These are phyloP conservation scores for Komagataella pseudopastoris DNA, from an alignment of 805 yeast species.

Conservation along the genomic window DNA sequence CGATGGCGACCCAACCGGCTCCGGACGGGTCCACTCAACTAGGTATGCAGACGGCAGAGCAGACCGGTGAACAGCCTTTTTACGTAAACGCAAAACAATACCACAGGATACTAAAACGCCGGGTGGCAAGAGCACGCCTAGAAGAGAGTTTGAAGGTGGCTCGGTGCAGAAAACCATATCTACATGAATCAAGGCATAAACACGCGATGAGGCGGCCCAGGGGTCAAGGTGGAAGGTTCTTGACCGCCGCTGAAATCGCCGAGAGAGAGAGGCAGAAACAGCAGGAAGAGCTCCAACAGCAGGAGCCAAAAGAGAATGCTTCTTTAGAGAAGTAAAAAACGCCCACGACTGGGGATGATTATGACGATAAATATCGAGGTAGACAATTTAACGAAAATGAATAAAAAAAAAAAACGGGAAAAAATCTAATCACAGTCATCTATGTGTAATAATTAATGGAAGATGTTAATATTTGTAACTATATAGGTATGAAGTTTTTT, in stretches of 20 bases:
- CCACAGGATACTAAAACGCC: constrained; percentile 83
- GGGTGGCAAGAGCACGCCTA: constrained; percentile 85
- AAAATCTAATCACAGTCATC: background rate
- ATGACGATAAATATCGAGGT: background rate
- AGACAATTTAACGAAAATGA: background rate
- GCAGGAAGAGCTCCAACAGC: constrained; percentile 8
- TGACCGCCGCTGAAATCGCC: constrained; percentile 88
- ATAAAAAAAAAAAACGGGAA: background rate
- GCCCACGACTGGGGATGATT: constrained; percentile 1
- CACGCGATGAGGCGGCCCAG: constrained; percentile 99
- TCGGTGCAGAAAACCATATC: constrained; percentile 82
- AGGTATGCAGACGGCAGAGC: constrained; percentile 1
- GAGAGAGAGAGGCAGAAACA: constrained; percentile 37
- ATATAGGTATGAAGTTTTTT: background rate
- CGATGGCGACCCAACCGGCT: background rate
- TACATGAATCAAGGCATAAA: constrained; percentile 94
- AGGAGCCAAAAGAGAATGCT: background rate
- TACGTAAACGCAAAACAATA: constrained; percentile 97
- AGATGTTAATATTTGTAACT: background rate
- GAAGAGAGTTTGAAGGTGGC: constrained; percentile 83
- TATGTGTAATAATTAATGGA: background rate
- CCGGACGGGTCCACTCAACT: background rate
- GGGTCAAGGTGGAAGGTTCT: constrained; percentile 96
- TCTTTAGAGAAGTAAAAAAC: constrained; percentile 2
- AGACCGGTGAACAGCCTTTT: constrained; percentile 67